Conservation (phyloP, 768 basidiomycete species). For the Lactifluus pinguis region DNA sequence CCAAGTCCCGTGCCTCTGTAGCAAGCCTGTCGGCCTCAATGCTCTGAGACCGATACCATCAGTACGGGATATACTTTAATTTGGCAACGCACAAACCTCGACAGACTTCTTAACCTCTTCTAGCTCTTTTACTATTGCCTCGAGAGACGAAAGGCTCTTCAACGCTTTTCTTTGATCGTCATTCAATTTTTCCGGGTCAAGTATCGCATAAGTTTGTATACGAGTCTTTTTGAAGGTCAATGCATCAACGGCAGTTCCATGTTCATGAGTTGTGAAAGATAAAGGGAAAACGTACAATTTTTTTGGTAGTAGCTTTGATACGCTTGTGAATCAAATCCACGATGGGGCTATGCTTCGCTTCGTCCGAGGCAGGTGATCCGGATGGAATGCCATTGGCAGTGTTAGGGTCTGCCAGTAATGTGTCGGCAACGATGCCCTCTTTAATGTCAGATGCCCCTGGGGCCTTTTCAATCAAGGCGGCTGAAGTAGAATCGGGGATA, state of each 20-base stretch:
- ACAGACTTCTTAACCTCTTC: slow-evolving; percentile 77
- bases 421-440: slow-evolving; percentile 8
- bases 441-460: slow-evolving; percentile 11
- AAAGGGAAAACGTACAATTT: slow-evolving; percentile 53
- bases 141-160: slow-evolving; percentile 64
- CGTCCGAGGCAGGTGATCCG: slow-evolving; percentile 25
- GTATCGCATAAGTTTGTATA: slow-evolving; percentile 60
- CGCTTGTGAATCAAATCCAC: slow-evolving; percentile 76
- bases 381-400: slow-evolving; percentile 11
- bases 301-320: slow-evolving; percentile 68
- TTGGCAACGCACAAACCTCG: slow-evolving; percentile 45
- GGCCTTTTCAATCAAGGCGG: slow-evolving; percentile 11
- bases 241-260: neutral
- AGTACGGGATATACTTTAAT: neutral
- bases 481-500: slow-evolving; percentile 18
- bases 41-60: slow-evolving; percentile 30
- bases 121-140: slow-evolving; percentile 73
- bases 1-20: slow-evolving; percentile 45
- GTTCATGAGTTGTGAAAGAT: slow-evolving; percentile 9
- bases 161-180: slow-evolving; percentile 77
- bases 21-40: slow-evolving; percentile 56
- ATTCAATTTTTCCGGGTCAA: slow-evolving; percentile 64
- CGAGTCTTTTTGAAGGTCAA: slow-evolving; percentile 42
- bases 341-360: slow-evolving; percentile 53
- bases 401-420: slow-evolving; percentile 8